A percentile compares a stretch with the other conserved stretches of the same genome.
These are phyloP conservation scores for Fusarium oxysporum DNA, from an alignment of 2,329 filamentous ascomycete genomes.

Conservation along the genomic window DNA sequence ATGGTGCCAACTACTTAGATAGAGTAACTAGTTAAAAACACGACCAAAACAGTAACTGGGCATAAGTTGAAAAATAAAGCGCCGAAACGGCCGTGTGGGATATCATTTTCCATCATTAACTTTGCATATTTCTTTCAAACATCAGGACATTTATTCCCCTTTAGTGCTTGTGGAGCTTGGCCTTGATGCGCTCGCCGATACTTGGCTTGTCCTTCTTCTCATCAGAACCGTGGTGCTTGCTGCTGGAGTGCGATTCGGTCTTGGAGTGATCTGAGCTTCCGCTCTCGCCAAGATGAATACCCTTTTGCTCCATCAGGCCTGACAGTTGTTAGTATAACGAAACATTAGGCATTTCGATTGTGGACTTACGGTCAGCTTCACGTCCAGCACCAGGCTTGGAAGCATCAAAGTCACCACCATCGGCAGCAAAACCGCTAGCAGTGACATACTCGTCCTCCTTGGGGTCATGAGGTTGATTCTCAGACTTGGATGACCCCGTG, in stretches of 20 bases:
- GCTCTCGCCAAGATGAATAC: slow-evolving; percentile 37
- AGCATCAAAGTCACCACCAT: slow-evolving; percentile 76
- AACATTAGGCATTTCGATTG: background rate
- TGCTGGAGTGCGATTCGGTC: slow-evolving; percentile 14
- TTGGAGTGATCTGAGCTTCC: slow-evolving; percentile 5
- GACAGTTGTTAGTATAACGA: slow-evolving; percentile 7
- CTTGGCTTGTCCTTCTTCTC: slow-evolving; percentile 59
- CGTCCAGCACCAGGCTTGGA: slow-evolving; percentile 71
- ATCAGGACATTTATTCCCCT: background rate
- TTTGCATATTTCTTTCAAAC: background rate
- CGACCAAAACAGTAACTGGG: background rate
- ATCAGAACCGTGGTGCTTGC: slow-evolving; percentile 31
- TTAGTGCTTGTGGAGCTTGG: slow-evolving; percentile 69
- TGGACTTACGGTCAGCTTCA: slow-evolving; percentile 72
- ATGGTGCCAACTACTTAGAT: background rate
- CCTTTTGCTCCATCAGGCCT: slow-evolving; percentile 53
- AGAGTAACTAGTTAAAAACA: background rate
- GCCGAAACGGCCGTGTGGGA: slow-evolving; percentile 22
- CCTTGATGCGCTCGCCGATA: slow-evolving; percentile 74
- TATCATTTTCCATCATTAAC: slow-evolving; percentile 35
- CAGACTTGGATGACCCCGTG: slow-evolving; percentile 11
- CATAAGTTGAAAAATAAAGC: background rate
- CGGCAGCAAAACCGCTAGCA: slow-evolving; percentile 68
- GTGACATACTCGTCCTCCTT: slow-evolving; percentile 69
- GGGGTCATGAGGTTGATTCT: slow-evolving; percentile 55